Base-by-base conservation (phyloP, 495 filamentous ascomycete species). In the Talaromyces adpressus region DNA sequence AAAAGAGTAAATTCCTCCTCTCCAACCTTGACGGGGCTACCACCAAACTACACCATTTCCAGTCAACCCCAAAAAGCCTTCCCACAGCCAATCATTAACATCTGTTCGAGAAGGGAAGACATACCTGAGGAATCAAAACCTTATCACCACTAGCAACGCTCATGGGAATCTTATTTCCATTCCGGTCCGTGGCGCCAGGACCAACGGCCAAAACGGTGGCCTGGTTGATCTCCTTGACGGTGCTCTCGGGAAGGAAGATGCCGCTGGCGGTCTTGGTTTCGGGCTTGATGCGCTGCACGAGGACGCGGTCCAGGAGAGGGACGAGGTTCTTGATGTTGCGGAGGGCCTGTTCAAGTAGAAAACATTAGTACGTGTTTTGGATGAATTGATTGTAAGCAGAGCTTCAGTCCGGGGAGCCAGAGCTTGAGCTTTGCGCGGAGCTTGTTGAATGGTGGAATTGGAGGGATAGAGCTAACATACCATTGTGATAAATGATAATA, bases 211-310 rank as follows among this genome's bases (percentile, higher is more conserved):
- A 82, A 64, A 99, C 94, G 77, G 89, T 88, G 67, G 91, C 94
- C 84, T 97, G 94, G 78, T 96, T 96, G 77, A 97, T 85, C 75
- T 99, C 94, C 86, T 99, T 97, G 68, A 97, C 92, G 73, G 87
- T 90, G 73, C 87, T 91, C 83, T 99, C 95, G 64, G 94, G 94
- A 66, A 99, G 91, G 85, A 93, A 96, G 83, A 99, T 93, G 69
- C 94, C 94, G 68, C 86, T 85, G 67, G 94, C 91, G 32, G 94
- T 99, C 84, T 97, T 97, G 69, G 92, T 71, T 78, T 98, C 95
- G 71, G 93, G 89, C 81, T 98, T 98, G 82, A 97, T 82, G 77
- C 94, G 91, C 87, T 99, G 94, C 68, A 99, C 91, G 64, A 99
- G 87, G 68, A 99, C 91, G 74, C 94, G 94, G 88, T 99, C 94